These are phyloP conservation scores for Rhizomucor pusillus DNA, from an alignment of 371 early-diverging fungal genomes.

Conservation along the genomic window DNA sequence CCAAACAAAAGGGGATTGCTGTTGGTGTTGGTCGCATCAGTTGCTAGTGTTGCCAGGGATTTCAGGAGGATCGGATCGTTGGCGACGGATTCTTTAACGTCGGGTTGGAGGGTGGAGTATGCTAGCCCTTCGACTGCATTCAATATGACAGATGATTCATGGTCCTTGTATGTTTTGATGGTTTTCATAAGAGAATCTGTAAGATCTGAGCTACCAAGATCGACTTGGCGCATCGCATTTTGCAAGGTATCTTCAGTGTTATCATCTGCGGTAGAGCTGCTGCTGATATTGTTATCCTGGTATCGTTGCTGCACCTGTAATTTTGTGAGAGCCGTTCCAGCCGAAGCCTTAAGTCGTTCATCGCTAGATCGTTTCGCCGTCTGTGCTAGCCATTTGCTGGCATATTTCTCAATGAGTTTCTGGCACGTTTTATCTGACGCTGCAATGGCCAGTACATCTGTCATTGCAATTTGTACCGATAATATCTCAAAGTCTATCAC, in stretches of 20 bases:
- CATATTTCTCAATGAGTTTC: slow-evolving; percentile 51
- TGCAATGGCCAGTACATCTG: slow-evolving; percentile 64
- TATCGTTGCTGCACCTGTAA: slow-evolving; percentile 42
- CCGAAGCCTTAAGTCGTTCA: slow-evolving; percentile 53
- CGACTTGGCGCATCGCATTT: slow-evolving; percentile 33
- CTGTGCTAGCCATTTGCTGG: slow-evolving; percentile 53
- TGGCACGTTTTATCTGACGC: slow-evolving; percentile 67
- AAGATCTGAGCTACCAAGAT: slow-evolving; percentile 27
- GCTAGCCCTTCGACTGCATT: slow-evolving; percentile 74
- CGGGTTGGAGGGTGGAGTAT: slow-evolving; percentile 62
- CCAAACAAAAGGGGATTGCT: slow-evolving; percentile 60
- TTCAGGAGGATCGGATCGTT: slow-evolving; percentile 56
- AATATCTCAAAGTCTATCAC: slow-evolving; percentile 65
- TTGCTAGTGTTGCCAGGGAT: slow-evolving; percentile 48
- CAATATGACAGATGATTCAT: slow-evolving; percentile 25
- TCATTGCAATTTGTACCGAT: slow-evolving; percentile 57
- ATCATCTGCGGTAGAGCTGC: slow-evolving; percentile 20
- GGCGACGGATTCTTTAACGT: slow-evolving; percentile 61
- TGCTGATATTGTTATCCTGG: slow-evolving; percentile 20
- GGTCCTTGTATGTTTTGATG: slow-evolving; percentile 31
- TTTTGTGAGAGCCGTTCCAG: slow-evolving; percentile 67
- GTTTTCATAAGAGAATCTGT: slow-evolving; percentile 28
- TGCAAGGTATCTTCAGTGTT: slow-evolving; percentile 10
- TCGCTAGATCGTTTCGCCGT: slow-evolving; percentile 42
- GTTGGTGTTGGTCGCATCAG: slow-evolving; percentile 39